phyloP scores from a whole-genome alignment of 2,329 filamentous ascomycete genomes.

The Esteya vermicola region DNA sequence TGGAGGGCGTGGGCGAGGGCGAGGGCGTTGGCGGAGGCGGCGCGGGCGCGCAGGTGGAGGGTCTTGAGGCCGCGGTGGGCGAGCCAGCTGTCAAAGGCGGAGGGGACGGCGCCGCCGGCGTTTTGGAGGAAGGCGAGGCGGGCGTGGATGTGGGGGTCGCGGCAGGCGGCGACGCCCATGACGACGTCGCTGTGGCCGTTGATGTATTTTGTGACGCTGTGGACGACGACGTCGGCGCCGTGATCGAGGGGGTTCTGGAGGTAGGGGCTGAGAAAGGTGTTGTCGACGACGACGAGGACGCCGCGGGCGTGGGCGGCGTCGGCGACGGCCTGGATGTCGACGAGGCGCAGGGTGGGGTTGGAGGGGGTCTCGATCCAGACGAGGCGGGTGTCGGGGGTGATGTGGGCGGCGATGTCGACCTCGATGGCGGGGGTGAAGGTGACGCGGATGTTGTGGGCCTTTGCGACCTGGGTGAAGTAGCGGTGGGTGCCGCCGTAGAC shows the following conservation, averaged over 20 bases:
- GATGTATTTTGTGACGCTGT: constrained; percentile 98
- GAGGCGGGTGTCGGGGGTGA: constrained; percentile 77
- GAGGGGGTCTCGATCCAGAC: constrained; percentile 96
- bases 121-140: constrained; percentile 88
- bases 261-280: constrained; percentile 94
- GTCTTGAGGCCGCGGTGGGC: constrained; percentile 96
- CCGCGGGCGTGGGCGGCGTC: constrained; percentile 74
- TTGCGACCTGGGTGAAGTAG: constrained; percentile 96
- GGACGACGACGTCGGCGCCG: constrained; percentile 91
- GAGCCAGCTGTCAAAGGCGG: constrained; percentile 94
- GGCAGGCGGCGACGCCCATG: constrained; percentile 95
- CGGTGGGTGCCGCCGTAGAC: constrained; percentile 96
- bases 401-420: constrained; percentile 70
- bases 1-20: constrained; percentile 65
- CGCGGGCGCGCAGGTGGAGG: constrained; percentile 77
- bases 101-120: constrained; percentile 89
- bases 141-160: constrained; percentile 63
- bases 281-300: constrained; percentile 95
- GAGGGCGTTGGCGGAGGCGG: constrained; percentile 70
- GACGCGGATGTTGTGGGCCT: constrained; percentile 84
- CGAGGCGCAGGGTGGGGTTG: constrained; percentile 84
- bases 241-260: constrained; percentile 92
- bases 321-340: constrained; percentile 81
- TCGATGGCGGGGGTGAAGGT: constrained; percentile 92
- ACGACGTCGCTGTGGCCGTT: constrained; percentile 95